Evolutionary conservation across 2,329 filamentous ascomycete genomes (phyloP).

Genomic region (Fusarium transvaalense): DNA sequence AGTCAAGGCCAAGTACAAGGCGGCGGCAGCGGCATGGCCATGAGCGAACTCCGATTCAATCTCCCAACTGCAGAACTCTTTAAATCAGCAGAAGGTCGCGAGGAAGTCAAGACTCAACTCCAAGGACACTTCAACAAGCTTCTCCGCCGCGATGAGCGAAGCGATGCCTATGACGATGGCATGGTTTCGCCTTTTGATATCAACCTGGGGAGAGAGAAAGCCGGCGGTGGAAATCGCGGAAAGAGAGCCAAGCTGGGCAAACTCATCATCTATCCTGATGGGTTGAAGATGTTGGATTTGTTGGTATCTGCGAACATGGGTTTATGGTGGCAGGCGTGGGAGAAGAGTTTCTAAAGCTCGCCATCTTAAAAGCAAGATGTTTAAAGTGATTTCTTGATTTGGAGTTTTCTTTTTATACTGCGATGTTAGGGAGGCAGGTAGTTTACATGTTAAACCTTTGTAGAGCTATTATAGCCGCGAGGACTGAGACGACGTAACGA

Average conservation of each 20-base stretch:
- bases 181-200: constrained; percentile 69
- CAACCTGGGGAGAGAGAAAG: constrained; percentile 82
- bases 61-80: constrained; percentile 73
- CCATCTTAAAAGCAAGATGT: constrained; percentile 1
- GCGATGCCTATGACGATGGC: constrained; percentile 56
- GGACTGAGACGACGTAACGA: constrained; percentile 40
- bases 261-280: constrained; percentile 88
- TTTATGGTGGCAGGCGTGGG: constrained; percentile 93
- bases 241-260: constrained; percentile 94
- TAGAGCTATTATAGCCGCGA: constrained; percentile 32
- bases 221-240: constrained; percentile 87
- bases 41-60: constrained; percentile 93
- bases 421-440: constrained; percentile 6
- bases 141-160: constrained; percentile 52
- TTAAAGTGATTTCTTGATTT: constrained; percentile 5
- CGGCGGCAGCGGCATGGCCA: constrained; percentile 44
- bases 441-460: constrained; percentile 17
- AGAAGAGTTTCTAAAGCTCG: constrained; percentile 60
- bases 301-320: constrained; percentile 92
- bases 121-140: constrained; percentile 61
- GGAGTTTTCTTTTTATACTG: constrained; percentile 27
- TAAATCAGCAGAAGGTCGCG: constrained; percentile 51
- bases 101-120: constrained; percentile 51
- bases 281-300: constrained; percentile 94
- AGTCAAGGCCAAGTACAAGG: constrained; percentile 49